Percentiles rank a stretch among this genome's conserved stretches.
Conservation (phyloP, 2,329 filamentous ascomycete genomes). For the Aspergillus ibericus region DNA sequence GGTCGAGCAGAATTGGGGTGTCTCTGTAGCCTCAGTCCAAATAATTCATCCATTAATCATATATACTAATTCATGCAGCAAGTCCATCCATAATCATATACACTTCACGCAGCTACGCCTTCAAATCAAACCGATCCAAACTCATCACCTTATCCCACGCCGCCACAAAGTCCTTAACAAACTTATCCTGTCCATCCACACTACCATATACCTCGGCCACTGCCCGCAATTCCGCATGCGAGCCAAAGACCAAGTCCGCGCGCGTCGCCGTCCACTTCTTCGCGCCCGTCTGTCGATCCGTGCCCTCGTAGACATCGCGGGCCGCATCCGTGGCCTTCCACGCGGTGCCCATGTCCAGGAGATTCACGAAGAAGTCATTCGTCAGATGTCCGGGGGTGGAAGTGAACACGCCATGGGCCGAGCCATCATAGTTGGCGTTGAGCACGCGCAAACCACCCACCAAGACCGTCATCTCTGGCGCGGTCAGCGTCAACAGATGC, state of each 20-base stretch:
- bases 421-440: slow-evolving; percentile 70
- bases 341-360: slow-evolving; percentile 65
- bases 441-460: slow-evolving; percentile 71
- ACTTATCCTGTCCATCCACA: slow-evolving; percentile 61
- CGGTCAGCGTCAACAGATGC: slow-evolving; percentile 67
- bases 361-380: slow-evolving; percentile 81
- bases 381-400: slow-evolving; percentile 66
- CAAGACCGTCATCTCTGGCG: slow-evolving; percentile 69
- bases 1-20: no score
- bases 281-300: slow-evolving; percentile 63
- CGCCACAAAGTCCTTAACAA: slow-evolving; percentile 68
- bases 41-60: neutral
- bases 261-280: slow-evolving; percentile 71
- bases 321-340: slow-evolving; percentile 60
- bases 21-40: no score
- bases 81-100: neutral
- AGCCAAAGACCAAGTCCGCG: slow-evolving; percentile 68
- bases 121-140: slow-evolving; percentile 65
- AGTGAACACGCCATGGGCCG: slow-evolving; percentile 67
- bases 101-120: neutral
- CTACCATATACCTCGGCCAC: slow-evolving; percentile 69
- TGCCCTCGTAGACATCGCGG: slow-evolving; percentile 62
- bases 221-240: slow-evolving; percentile 72
- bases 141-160: slow-evolving; percentile 77
- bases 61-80: neutral